Percentiles rank a stretch among this genome's conserved stretches.
Evolutionary conservation across 164 flowering plant genomes (phyloP).

Genomic region (Akebia trifoliata): DNA sequence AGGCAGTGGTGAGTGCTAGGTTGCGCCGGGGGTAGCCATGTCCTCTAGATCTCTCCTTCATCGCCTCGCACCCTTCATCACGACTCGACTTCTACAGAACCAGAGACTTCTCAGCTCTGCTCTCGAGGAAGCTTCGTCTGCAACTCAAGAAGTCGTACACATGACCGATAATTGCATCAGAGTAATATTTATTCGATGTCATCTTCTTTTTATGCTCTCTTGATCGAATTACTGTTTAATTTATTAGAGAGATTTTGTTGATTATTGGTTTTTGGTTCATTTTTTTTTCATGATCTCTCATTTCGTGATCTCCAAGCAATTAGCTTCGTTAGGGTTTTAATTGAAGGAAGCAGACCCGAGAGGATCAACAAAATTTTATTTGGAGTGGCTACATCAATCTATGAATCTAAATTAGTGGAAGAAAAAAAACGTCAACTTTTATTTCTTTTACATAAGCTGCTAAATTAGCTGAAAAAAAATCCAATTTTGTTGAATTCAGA

Average conservation of each 20-base stretch:
- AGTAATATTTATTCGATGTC: conserved; percentile 9
- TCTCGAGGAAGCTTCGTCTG: conserved; percentile 1
- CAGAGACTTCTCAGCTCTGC: conserved; percentile 15
- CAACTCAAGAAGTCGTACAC: conserved; percentile 12
- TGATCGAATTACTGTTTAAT: not conserved
- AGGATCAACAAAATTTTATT: no score
- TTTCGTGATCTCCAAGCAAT: not conserved
- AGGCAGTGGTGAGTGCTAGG: not conserved
- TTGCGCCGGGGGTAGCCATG: conserved; percentile 3
- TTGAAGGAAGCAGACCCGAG: no score
- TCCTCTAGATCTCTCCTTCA: conserved; percentile 17
- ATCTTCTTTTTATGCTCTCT: not conserved
- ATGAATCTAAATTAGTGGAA: no score
- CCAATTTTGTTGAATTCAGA: no score
- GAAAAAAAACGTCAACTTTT: no score
- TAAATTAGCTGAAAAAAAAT: no score
- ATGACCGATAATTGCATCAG: conserved; percentile 30
- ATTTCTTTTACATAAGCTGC: no score
- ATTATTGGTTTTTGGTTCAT: not conserved
- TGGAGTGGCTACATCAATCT: no score
- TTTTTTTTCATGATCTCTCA: not conserved
- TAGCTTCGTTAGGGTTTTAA: not conserved
- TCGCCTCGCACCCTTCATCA: conserved; percentile 13
- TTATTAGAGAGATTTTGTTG: not conserved
- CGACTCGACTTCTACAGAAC: conserved; percentile 17